phyloP scores from a whole-genome alignment of 495 filamentous ascomycete genomes.

The Rhizodiscina lignyota region DNA sequence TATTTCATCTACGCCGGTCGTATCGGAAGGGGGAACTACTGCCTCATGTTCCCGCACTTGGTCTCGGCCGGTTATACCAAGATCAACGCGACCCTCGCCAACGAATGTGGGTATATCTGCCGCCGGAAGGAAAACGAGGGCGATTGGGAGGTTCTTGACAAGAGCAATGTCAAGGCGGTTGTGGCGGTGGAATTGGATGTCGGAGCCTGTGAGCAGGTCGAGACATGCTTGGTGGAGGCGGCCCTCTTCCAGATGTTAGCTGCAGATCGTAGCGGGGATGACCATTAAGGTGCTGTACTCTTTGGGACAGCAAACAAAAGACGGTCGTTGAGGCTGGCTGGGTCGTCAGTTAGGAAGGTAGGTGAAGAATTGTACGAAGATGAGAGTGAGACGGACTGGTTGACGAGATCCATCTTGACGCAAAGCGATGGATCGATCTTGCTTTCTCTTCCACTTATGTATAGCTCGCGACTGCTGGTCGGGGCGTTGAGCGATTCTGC shows the following conservation, averaged over 20 bases:
- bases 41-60: slow-evolving; percentile 86
- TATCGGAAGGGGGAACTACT: slow-evolving; percentile 38
- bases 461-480: no score
- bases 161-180: slow-evolving; percentile 90
- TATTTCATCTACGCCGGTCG: slow-evolving; percentile 61
- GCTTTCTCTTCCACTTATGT: no score
- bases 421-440: no score
- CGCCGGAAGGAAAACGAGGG: slow-evolving; percentile 91
- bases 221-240: slow-evolving; percentile 71
- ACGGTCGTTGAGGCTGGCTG: slow-evolving; percentile 55
- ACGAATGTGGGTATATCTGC: slow-evolving; percentile 96
- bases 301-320: slow-evolving; percentile 95
- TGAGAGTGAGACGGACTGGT: no score
- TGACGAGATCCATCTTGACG: no score
- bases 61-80: slow-evolving; percentile 89
- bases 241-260: slow-evolving; percentile 57
- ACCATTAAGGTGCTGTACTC: slow-evolving; percentile 57
- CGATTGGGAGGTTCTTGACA: slow-evolving; percentile 86
- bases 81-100: slow-evolving; percentile 79
- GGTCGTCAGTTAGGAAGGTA: background rate
- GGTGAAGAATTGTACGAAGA: no score
- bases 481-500: no score
- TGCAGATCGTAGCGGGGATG: no score
- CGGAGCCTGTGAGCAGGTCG: slow-evolving; percentile 77
- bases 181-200: slow-evolving; percentile 91